phyloP scores from a whole-genome alignment of 495 filamentous ascomycete species.

The Penicillium paxilli region DNA sequence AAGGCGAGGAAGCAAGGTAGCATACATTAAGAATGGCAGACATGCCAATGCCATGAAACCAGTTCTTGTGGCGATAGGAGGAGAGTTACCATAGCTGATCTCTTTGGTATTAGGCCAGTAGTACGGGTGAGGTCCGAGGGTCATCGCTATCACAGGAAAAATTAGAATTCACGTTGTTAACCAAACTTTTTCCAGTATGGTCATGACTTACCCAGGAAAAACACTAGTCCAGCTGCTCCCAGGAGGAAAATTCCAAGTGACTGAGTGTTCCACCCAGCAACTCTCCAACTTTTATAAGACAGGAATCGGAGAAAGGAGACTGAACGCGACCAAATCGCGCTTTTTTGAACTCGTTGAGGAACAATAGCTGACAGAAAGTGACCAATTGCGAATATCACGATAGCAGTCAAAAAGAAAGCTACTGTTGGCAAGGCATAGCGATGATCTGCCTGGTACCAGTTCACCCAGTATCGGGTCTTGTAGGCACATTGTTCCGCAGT shows the following conservation, averaged over 20 bases:
- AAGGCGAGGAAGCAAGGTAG: slow-evolving; percentile 14
- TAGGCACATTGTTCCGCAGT: slow-evolving; percentile 49
- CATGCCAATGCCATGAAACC: slow-evolving; percentile 54
- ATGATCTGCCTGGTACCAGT: slow-evolving; percentile 56
- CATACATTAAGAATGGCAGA: slow-evolving; percentile 51
- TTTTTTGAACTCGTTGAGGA: slow-evolving; percentile 13
- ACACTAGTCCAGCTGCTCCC: slow-evolving; percentile 39
- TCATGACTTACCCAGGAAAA: slow-evolving; percentile 44
- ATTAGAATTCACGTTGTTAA: background rate
- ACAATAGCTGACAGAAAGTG: slow-evolving; percentile 27
- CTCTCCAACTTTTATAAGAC: slow-evolving; percentile 42
- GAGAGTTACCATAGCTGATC: slow-evolving; percentile 46
- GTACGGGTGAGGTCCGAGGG: slow-evolving; percentile 51
- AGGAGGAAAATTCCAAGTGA: slow-evolving; percentile 45
- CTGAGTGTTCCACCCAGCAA: slow-evolving; percentile 40
- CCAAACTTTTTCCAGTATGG: too few relatives aligned
- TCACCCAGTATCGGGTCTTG: slow-evolving; percentile 44
- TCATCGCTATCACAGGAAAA: slow-evolving; percentile 37
- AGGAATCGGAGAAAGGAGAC: slow-evolving; percentile 32
- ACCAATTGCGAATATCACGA: slow-evolving; percentile 46
- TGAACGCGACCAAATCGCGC: slow-evolving; percentile 21
- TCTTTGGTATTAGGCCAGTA: slow-evolving; percentile 54
- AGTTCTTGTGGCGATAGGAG: slow-evolving; percentile 51
- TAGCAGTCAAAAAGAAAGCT: slow-evolving; percentile 47
- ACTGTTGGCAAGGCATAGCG: slow-evolving; percentile 50